A percentile compares a stretch with the other conserved stretches of the same genome.
Conservation (phyloP, 371 early-diverging fungal species). For the Saksenaea oblongispora region DNA sequence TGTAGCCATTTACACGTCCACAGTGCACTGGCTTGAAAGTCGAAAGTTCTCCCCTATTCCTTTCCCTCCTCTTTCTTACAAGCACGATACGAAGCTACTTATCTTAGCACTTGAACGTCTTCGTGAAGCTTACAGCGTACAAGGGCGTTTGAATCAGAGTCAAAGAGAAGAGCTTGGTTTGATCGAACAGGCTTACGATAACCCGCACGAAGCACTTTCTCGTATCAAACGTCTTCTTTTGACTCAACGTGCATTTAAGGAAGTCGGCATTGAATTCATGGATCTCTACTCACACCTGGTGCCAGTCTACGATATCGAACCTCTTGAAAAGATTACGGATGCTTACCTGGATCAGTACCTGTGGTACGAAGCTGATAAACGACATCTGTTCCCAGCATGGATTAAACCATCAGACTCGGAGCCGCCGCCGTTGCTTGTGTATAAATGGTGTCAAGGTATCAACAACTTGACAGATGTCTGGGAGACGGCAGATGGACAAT, state of each 20-base stretch:
- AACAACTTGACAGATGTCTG: conserved; percentile 96
- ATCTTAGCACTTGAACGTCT: conserved; percentile 95
- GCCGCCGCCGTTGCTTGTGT: conserved; percentile 94
- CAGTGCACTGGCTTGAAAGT: conserved; percentile 98
- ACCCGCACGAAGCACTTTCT: conserved; percentile 92
- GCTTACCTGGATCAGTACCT: conserved; percentile 98
- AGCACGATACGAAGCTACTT: conserved; percentile 97
- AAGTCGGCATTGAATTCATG: conserved; percentile 99
- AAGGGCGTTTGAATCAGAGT: conserved; percentile 93
- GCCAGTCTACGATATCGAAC: conserved; percentile 97
- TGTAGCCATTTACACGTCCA: conserved; percentile 96
- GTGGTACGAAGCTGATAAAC: conserved; percentile 95
- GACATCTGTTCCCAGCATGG: conserved; percentile 94
- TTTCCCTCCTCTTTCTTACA: conserved; percentile 98
- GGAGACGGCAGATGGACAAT: conserved; percentile 90
- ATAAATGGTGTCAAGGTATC: conserved; percentile 98
- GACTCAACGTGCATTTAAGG: conserved; percentile 98
- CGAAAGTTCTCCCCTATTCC: conserved; percentile 97
- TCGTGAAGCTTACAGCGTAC: conserved; percentile 95
- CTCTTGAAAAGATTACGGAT: conserved; percentile 98
- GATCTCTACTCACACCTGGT: conserved; percentile 94
- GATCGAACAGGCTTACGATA: conserved; percentile 98
- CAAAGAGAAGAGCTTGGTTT: conserved; percentile 98
- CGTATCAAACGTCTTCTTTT: conserved; percentile 96
- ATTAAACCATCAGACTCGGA: conserved; percentile 98